phyloP scores from a whole-genome alignment of 1,284 basidiomycete species.

The Anthracocystis panici-leucophaei region DNA sequence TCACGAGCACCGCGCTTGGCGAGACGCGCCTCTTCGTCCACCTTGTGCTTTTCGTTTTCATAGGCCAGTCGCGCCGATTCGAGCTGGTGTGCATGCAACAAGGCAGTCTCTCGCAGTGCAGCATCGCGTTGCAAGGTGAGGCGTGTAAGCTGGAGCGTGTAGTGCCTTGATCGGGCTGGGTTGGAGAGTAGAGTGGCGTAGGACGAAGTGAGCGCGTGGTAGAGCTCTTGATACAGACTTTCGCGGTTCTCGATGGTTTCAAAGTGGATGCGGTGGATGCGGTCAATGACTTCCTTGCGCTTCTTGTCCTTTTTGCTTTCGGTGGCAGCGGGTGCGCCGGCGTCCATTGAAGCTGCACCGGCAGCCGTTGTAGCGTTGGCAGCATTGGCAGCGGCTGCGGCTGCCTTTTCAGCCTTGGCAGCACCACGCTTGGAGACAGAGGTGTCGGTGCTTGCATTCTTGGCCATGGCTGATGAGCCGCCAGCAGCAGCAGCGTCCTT shows the following conservation, averaged over 20 bases:
- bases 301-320: conserved; percentile 62
- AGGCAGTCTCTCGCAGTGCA: conserved; percentile 54
- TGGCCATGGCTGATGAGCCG: conserved; percentile 37
- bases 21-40: conserved; percentile 64
- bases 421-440: conserved; percentile 33
- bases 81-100: conserved; percentile 64
- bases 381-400: conserved; percentile 19
- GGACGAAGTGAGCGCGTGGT: conserved; percentile 56
- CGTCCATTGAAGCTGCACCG: conserved; percentile 13
- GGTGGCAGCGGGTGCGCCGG: conserved; percentile 18
- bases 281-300: conserved; percentile 67
- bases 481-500: conserved; percentile 34
- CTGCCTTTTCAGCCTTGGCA: conserved; percentile 42
- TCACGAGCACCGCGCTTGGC: conserved; percentile 64
- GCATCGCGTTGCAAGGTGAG: conserved; percentile 61
- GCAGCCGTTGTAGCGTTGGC: conserved; percentile 7
- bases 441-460: conserved; percentile 44
- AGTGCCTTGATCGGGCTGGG: conserved; percentile 59
- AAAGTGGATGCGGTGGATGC: conserved; percentile 66
- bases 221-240: conserved; percentile 62
- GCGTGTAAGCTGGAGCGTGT: conserved; percentile 59
- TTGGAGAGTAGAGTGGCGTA: conserved; percentile 62
- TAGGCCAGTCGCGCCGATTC: conserved; percentile 58
- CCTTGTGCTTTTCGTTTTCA: conserved; percentile 59
- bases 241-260: conserved; percentile 67